A percentile compares a stretch with the other conserved stretches of the same genome.
Evolutionary conservation across 306 rosid species (phyloP).

Genomic region (Castanea crenata): DNA sequence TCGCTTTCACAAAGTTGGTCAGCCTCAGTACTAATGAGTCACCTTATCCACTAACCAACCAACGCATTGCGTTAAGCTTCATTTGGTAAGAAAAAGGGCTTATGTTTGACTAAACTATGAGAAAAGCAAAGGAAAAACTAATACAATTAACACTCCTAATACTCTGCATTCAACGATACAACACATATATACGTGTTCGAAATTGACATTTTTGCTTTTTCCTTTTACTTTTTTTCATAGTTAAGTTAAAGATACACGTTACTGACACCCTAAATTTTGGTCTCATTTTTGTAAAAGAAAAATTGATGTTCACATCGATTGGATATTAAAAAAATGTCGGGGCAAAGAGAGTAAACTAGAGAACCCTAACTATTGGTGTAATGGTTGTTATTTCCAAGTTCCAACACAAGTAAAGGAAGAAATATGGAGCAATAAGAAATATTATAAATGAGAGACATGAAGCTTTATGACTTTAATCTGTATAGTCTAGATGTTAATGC

Average conservation of each 20-base stretch:
- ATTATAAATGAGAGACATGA: too few species aligned
- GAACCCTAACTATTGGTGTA: not conserved
- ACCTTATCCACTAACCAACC: conserved; percentile 30
- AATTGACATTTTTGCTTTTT: conserved; percentile 2
- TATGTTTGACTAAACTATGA: not conserved
- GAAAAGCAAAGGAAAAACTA: not conserved
- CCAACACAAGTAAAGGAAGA: not conserved
- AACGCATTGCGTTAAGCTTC: not conserved
- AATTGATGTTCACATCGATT: not conserved
- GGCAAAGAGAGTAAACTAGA: not conserved
- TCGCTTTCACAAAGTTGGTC: conserved; percentile 13
- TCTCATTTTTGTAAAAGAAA: too few species aligned
- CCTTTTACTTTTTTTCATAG: too few species aligned
- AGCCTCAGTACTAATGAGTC: not conserved
- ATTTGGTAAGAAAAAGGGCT: not conserved
- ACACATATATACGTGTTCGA: not conserved
- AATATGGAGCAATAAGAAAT: too few species aligned
- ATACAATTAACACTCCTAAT: not conserved
- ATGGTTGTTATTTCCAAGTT: not conserved
- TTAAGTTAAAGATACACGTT: too few species aligned
- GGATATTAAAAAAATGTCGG: not conserved
- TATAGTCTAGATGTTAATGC: too few species aligned
- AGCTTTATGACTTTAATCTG: too few species aligned
- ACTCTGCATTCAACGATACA: conserved; percentile 3
- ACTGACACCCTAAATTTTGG: too few species aligned